A percentile compares a stretch with the other conserved stretches of the same genome.
These are phyloP conservation scores for Sclerotiophoma versabilis DNA, from an alignment of 2,329 filamentous ascomycete genomes.

Conservation along the genomic window DNA sequence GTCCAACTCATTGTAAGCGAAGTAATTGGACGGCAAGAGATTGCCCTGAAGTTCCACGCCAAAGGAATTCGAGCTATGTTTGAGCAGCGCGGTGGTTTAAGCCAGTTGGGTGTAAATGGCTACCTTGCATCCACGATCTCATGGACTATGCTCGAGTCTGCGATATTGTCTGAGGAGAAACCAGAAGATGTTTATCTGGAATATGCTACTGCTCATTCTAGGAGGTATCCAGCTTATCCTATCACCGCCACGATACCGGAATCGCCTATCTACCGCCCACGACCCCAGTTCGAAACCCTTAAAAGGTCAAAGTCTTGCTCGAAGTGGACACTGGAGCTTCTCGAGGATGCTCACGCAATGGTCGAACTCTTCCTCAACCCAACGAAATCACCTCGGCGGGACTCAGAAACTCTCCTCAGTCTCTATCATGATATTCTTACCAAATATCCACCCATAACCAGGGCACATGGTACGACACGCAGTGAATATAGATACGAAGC, in stretches of 20 bases:
- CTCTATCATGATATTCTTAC: slow-evolving; percentile 31
- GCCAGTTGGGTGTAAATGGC: slow-evolving; percentile 39
- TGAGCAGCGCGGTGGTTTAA: slow-evolving; percentile 42
- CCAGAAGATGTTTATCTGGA: slow-evolving; percentile 39
- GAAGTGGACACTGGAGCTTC: slow-evolving; percentile 26
- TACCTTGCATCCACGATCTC: slow-evolving; percentile 42
- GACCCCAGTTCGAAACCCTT: slow-evolving; percentile 36
- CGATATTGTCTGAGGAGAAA: slow-evolving; percentile 40
- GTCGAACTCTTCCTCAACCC: slow-evolving; percentile 39
- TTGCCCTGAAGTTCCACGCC: slow-evolving; percentile 35
- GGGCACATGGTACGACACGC: slow-evolving; percentile 19
- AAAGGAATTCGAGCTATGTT: slow-evolving; percentile 43
- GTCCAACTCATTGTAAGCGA: slow-evolving; percentile 47
- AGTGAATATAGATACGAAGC: slow-evolving; percentile 47
- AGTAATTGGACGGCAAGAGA: slow-evolving; percentile 39
- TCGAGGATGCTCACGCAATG: slow-evolving; percentile 41
- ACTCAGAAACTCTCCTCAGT: slow-evolving; percentile 22
- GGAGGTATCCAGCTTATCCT: slow-evolving; percentile 19
- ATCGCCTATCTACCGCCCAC: slow-evolving; percentile 46
- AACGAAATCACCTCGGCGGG: slow-evolving; percentile 27
- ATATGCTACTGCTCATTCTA: slow-evolving; percentile 26
- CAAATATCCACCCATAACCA: slow-evolving; percentile 23
- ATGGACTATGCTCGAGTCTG: slow-evolving; percentile 43
- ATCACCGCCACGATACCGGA: slow-evolving; percentile 40
- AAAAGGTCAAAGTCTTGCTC: slow-evolving; percentile 27